These are phyloP conservation scores for Xylogone sp. DNA, from an alignment of 2,329 filamentous ascomycete genomes.

Conservation along the genomic window DNA sequence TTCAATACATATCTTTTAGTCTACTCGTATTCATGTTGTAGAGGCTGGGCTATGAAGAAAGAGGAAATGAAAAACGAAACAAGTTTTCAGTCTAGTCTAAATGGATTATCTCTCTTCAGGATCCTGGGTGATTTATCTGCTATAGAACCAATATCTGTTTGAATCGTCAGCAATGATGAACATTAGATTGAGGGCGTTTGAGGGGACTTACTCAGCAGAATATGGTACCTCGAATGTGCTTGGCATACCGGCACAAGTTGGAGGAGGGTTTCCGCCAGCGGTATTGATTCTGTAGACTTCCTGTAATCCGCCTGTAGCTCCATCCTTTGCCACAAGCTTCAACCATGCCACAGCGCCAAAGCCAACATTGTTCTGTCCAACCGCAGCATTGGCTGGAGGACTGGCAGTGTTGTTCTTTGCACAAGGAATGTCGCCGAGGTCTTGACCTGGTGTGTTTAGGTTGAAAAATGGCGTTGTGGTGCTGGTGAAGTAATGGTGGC, in stretches of 20 bases:
- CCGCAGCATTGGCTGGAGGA: slow-evolving; percentile 59
- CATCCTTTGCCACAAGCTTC: slow-evolving; percentile 55
- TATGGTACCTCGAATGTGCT: slow-evolving; percentile 72
- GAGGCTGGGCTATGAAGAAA: too few species aligned
- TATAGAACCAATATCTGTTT: slow-evolving; percentile 27
- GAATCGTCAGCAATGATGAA: slow-evolving; percentile 5
- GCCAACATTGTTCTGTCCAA: slow-evolving; percentile 53
- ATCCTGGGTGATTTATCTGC: neutral
- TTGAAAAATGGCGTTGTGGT: slow-evolving; percentile 74
- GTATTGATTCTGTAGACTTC: slow-evolving; percentile 84
- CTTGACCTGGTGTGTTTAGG: slow-evolving; percentile 54
- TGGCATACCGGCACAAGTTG: slow-evolving; percentile 64
- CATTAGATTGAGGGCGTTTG: neutral
- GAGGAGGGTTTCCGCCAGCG: slow-evolving; percentile 72
- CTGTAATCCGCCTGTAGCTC: slow-evolving; percentile 59
- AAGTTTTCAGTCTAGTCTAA: too few species aligned
- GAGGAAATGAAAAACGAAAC: neutral
- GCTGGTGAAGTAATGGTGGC: slow-evolving; percentile 78
- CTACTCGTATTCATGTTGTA: too few species aligned
- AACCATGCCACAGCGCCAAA: slow-evolving; percentile 77
- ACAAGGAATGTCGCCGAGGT: slow-evolving; percentile 59
- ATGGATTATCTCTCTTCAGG: neutral
- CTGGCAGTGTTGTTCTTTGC: slow-evolving; percentile 56
- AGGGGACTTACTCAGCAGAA: slow-evolving; percentile 72
- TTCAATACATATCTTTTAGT: too few species aligned